Percentiles rank a stretch among this genome's conserved stretches.
phyloP scores from a whole-genome alignment of 306 rosid species.

The Biancaea sappan region DNA sequence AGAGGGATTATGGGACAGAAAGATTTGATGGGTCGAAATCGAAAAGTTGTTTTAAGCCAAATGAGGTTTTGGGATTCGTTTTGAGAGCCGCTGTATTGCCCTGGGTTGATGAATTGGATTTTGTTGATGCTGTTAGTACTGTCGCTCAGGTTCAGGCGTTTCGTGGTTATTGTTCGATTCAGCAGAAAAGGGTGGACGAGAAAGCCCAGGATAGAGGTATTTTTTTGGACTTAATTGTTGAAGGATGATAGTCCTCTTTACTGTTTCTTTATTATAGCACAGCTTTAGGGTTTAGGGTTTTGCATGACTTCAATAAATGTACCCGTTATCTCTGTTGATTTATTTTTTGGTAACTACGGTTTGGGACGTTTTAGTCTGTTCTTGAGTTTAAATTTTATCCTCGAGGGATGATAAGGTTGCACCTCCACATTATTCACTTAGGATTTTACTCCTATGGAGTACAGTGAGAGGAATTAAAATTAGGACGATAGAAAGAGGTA shows the following conservation, averaged over 20 bases:
- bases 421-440: neutral
- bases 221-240: neutral
- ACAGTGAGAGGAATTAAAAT: neutral
- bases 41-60: constrained; percentile 15
- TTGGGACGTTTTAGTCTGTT: no score
- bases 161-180: constrained; percentile 24
- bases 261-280: neutral
- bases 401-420: neutral
- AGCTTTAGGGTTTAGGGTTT: no score
- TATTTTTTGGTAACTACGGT: neutral
- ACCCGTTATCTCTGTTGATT: neutral
- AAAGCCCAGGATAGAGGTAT: constrained; percentile 24
- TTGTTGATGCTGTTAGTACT: constrained; percentile 29
- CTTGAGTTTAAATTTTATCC: no score
- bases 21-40: neutral
- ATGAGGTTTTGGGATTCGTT: constrained; percentile 37
- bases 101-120: constrained; percentile 32
- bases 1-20: neutral
- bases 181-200: constrained; percentile 30
- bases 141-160: constrained; percentile 45
- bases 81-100: constrained; percentile 36
- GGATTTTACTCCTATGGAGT: neutral
- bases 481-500: neutral
- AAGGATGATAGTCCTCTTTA: neutral
- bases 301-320: neutral